Percentiles rank a stretch among this genome's conserved stretches.
Conservation (phyloP, 805 yeast genomes). For the Saccharomycopsis capsularis region DNA sequence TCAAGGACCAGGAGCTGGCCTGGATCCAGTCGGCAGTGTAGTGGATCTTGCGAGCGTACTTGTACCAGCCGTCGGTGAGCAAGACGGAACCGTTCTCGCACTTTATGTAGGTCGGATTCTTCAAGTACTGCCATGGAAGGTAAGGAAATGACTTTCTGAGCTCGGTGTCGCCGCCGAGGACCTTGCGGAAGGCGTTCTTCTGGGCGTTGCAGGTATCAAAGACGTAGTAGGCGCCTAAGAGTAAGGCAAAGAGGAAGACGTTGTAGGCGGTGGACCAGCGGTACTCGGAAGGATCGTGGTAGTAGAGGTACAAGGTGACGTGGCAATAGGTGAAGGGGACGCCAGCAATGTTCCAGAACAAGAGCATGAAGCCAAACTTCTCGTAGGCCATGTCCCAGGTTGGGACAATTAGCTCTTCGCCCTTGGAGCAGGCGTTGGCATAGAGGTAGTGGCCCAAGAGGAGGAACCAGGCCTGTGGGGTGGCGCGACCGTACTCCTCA, state of each 20-base stretch:
- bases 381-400: constrained; percentile 99
- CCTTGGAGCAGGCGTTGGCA: constrained; percentile 95
- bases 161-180: constrained; percentile 68
- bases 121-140: constrained; percentile 75
- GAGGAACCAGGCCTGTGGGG: constrained; percentile 49
- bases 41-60: constrained; percentile 86
- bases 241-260: constrained; percentile 44
- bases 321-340: constrained; percentile 98
- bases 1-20: constrained; percentile 84
- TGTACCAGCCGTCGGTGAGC: constrained; percentile 92
- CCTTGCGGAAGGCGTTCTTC: constrained; percentile 84
- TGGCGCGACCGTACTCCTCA: constrained; percentile 71
- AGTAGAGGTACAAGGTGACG: constrained; percentile 74
- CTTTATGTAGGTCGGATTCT: constrained; percentile 76
- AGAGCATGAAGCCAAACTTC: constrained; percentile 97
- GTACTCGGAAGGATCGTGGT: constrained; percentile 82
- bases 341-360: constrained; percentile 98
- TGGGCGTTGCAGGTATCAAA: constrained; percentile 95
- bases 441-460: constrained; percentile 87
- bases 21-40: constrained; percentile 93
- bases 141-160: constrained; percentile 89
- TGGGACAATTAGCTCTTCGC: constrained; percentile 95
- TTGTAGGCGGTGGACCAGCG: constrained; percentile 61
- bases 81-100: constrained; percentile 81
- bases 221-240: constrained; percentile 75